Conservation (phyloP, 2,329 filamentous ascomycete genomes). For the Elsinoe arachidis region DNA sequence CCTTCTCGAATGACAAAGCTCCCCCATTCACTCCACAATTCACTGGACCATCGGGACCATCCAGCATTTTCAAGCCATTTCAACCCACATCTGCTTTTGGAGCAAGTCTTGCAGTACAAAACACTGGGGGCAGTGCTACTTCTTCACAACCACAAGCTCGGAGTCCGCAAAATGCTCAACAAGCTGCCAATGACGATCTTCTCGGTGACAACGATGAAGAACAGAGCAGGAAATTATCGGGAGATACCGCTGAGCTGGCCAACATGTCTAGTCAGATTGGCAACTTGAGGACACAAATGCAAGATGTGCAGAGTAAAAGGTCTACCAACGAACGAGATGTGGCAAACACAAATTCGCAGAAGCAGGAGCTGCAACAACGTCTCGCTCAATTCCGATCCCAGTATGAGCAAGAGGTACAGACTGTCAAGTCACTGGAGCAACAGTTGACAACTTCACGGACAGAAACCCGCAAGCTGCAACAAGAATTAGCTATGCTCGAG, state of each 20-base stretch:
- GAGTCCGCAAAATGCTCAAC: conserved; percentile 28
- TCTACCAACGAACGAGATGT: conserved; percentile 71
- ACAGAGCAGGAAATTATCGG: conserved; percentile 76
- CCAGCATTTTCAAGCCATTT: conserved; percentile 73
- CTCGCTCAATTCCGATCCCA: conserved; percentile 75
- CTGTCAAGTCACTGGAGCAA: conserved; percentile 76
- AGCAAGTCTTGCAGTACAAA: conserved; percentile 66
- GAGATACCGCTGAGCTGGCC: conserved; percentile 83
- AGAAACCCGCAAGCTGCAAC: conserved; percentile 75
- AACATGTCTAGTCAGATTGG: conserved; percentile 95
- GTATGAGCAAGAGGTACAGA: conserved; percentile 88
- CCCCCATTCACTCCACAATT: conserved; percentile 24
- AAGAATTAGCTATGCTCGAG: conserved; percentile 75
- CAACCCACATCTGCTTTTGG: conserved; percentile 88
- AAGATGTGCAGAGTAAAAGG: conserved; percentile 80
- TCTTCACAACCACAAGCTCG: conserved; percentile 32
- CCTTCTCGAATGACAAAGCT: conserved; percentile 49
- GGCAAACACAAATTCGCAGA: conserved; percentile 72
- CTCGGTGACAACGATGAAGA: conserved; percentile 86
- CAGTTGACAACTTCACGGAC: conserved; percentile 65
- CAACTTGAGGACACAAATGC: conserved; percentile 85
- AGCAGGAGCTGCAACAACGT: conserved; percentile 84
- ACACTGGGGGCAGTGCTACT: conserved; percentile 54
- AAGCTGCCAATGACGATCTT: conserved; percentile 64
- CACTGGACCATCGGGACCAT: conserved; percentile 24